Base-by-base conservation (phyloP, 2,329 filamentous ascomycete genomes). In the Stemphylium lycopersici region DNA sequence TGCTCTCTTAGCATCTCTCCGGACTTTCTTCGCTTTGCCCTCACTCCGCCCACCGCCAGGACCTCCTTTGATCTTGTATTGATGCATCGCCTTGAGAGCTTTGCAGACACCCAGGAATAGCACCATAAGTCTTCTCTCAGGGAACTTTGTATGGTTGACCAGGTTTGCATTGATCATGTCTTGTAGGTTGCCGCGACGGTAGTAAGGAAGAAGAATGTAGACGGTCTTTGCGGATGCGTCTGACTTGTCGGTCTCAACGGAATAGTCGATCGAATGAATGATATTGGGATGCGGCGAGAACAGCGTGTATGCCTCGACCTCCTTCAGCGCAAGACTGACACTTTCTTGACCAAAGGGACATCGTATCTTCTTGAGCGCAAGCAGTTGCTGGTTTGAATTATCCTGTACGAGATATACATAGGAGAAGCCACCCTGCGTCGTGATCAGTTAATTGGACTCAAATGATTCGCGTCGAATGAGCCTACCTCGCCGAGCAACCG, bases 341-440 rank as follows among this genome's bases (percentile, higher is more conserved):
- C 91, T 96, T 81, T 99, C 95, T 76, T 95, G 90, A 63, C 95
- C 95, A 71, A 99, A 98, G 4, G 95, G 93, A 81, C 95, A 99
- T 73, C 93, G 89, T 76, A 99, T 99, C 84, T 99, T 99, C 79
- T 99, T 99, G 58, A 98, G 87, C 15, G 95, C 95, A 76, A 96
- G 93, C 41, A 96, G 85, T 68, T 93, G 87, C 55, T 90, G 90
- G 47, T 87, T 89, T 49, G 86, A 82, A 42, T 90, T 93, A 76
- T 97, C 93, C 81, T 98, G 90, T 56, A 99, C 95, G 55, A 99
- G 90, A 79, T 99, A 99, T 67, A 99, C 95, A 78, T 98, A 99
- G 62, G 92, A 96, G 82, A 99, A 99, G 70, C 95, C 95, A 73
- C 95, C 95, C 89, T 93, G 29, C 24, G 20, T 32, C 13, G 18